Evolutionary conservation across 768 basidiomycete genomes (phyloP).

Genomic region (Mycena epipterygia): DNA sequence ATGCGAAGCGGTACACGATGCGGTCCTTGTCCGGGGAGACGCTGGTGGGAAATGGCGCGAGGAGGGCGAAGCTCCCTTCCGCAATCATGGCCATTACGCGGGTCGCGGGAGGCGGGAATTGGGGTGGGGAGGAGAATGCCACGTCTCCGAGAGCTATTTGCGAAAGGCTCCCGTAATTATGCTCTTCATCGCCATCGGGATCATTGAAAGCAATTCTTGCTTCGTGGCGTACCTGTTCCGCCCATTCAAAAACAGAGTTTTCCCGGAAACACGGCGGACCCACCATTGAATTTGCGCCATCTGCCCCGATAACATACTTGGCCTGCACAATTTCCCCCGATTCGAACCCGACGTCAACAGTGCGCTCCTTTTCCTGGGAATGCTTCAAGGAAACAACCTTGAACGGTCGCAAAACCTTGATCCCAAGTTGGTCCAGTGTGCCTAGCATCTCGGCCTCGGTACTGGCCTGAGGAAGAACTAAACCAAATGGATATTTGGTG

Average conservation of each 20-base stretch:
- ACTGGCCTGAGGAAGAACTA: constrained; percentile 58
- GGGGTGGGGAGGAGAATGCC: constrained; percentile 46
- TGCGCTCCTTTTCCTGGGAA: constrained; percentile 40
- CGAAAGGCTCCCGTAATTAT: constrained; percentile 44
- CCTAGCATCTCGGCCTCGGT: constrained; percentile 58
- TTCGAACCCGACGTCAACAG: constrained; percentile 61
- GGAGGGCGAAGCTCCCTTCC: constrained; percentile 47
- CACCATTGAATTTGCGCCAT: constrained; percentile 63
- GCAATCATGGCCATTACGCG: constrained; percentile 42
- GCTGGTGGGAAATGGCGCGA: constrained; percentile 50
- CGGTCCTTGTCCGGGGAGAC: constrained; percentile 38
- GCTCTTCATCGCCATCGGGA: constrained; percentile 48
- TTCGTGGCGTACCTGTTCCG: constrained; percentile 56
- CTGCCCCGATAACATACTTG: constrained; percentile 65
- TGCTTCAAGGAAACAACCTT: constrained; percentile 55
- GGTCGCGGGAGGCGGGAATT: constrained; percentile 38
- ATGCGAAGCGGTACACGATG: constrained; percentile 55
- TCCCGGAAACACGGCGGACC: constrained; percentile 1
- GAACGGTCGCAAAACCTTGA: constrained; percentile 52
- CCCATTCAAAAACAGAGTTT: background rate
- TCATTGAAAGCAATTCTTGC: constrained; percentile 59
- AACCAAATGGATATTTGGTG: constrained; percentile 59
- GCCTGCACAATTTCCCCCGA: constrained; percentile 58
- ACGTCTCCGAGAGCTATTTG: constrained; percentile 66
- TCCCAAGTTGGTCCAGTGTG: constrained; percentile 46